These are phyloP conservation scores for Dalechampia spathulata DNA, from an alignment of 441 rosid genomes.

Conservation along the genomic window DNA sequence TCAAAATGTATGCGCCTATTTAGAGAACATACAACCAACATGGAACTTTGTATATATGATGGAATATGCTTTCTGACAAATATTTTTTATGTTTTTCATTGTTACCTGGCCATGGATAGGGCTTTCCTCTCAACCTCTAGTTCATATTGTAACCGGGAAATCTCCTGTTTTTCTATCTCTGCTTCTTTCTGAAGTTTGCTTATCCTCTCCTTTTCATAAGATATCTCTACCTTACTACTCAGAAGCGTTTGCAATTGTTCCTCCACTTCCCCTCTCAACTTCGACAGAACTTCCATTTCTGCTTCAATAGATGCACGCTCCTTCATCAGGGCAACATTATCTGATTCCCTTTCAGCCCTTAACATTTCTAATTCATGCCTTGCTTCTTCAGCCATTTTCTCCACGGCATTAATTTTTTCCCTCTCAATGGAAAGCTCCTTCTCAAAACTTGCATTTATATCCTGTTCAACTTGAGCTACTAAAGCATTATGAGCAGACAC, in stretches of 20 bases:
- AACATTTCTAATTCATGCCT: conserved; percentile 56
- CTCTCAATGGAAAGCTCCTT: conserved; percentile 69
- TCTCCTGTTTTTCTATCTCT: conserved; percentile 68
- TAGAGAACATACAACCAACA: neutral
- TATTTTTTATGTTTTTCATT: neutral
- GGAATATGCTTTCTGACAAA: neutral
- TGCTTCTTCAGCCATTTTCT: conserved; percentile 90
- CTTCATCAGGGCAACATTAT: conserved; percentile 51
- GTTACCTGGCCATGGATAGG: conserved; percentile 86
- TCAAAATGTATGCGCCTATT: neutral
- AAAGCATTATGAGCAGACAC: conserved; percentile 72
- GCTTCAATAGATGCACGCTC: conserved; percentile 69
- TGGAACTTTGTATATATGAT: neutral
- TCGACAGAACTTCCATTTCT: conserved; percentile 76
- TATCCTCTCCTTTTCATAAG: conserved; percentile 72
- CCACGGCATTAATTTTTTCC: conserved; percentile 59
- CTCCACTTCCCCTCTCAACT: conserved; percentile 63
- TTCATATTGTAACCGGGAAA: conserved; percentile 62
- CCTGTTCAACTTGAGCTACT: conserved; percentile 81
- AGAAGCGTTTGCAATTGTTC: conserved; percentile 62
- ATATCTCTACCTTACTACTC: conserved; percentile 67
- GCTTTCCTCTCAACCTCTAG: conserved; percentile 84
- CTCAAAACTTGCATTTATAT: conserved; percentile 68
- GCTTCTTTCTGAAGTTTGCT: conserved; percentile 53
- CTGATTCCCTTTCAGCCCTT: conserved; percentile 65